These are phyloP conservation scores for Jamesozyma rosinii DNA, from an alignment of 805 yeast species.

Conservation along the genomic window DNA sequence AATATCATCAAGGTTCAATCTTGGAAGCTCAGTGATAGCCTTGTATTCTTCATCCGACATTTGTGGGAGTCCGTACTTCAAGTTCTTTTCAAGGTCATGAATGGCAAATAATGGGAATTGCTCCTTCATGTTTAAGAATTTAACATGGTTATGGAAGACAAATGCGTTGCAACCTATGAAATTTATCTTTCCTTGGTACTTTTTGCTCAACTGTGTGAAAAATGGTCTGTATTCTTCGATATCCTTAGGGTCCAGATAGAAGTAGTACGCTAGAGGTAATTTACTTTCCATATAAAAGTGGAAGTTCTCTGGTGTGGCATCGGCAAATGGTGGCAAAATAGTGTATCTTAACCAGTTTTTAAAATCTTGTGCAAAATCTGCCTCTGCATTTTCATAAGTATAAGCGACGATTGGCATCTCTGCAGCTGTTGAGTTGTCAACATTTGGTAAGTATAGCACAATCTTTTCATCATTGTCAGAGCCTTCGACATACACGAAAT, in stretches of 20 bases:
- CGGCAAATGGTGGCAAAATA: slow-evolving; percentile 78
- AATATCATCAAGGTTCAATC: slow-evolving; percentile 45
- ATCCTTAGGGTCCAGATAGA: slow-evolving; percentile 61
- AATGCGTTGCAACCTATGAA: slow-evolving; percentile 83
- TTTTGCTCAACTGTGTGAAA: slow-evolving; percentile 58
- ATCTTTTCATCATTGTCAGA: slow-evolving; percentile 1
- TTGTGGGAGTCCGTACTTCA: slow-evolving; percentile 74
- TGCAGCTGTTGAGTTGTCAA: not conserved
- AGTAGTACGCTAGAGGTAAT: slow-evolving; percentile 79
- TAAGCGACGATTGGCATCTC: not conserved
- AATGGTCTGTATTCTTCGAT: slow-evolving; percentile 44
- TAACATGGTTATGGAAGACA: slow-evolving; percentile 77
- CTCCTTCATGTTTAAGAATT: slow-evolving; percentile 71
- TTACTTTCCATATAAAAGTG: slow-evolving; percentile 60
- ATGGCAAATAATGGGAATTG: slow-evolving; percentile 85
- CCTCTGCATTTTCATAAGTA: slow-evolving; percentile 8
- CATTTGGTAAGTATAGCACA: slow-evolving; percentile 5
- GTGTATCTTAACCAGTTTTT: slow-evolving; percentile 38
- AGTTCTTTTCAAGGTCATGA: slow-evolving; percentile 59
- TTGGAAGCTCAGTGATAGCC: slow-evolving; percentile 15
- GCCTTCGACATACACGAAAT: slow-evolving; percentile 33
- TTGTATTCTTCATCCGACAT: slow-evolving; percentile 26
- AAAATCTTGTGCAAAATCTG: slow-evolving; percentile 7
- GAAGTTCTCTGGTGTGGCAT: slow-evolving; percentile 74
- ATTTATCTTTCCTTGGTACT: slow-evolving; percentile 69